A percentile compares a stretch with the other conserved stretches of the same genome.
phyloP scores from a whole-genome alignment of 208 protist species.

The Acanthamoeba lenticulata region DNA sequence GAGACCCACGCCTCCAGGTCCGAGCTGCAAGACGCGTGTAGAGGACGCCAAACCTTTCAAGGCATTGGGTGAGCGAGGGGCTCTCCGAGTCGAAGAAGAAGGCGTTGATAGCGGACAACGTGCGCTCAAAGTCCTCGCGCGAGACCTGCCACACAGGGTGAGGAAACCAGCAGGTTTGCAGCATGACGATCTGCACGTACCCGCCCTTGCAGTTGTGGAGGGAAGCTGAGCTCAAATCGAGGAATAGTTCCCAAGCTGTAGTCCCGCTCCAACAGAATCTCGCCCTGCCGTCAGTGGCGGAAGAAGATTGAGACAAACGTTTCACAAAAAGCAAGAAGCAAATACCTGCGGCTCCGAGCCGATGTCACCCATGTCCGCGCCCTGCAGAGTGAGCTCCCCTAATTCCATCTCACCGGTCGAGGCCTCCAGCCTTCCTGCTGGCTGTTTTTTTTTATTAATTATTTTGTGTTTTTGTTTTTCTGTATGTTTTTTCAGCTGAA shows the following conservation, averaged over 20 bases:
- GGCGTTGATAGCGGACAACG: conserved; percentile 1
- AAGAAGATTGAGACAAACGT: neutral
- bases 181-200: no score
- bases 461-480: neutral
- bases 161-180: no score
- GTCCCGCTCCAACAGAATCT: conserved; percentile 8
- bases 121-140: neutral
- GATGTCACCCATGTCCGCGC: neutral
- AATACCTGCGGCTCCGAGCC: neutral
- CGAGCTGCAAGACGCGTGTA: neutral
- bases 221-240: neutral
- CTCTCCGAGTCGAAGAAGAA: conserved; percentile 25
- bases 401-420: neutral
- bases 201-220: neutral
- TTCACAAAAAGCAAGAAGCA: neutral
- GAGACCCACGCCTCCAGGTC: no score
- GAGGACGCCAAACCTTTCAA: neutral
- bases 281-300: neutral
- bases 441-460: neutral
- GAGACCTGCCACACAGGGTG: neutral
- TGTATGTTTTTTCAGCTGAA: neutral
- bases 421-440: neutral
- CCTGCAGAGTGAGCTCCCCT: neutral
- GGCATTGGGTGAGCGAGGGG: neutral
- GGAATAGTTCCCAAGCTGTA: neutral